Percentiles rank a stretch among this genome's conserved stretches.
Evolutionary conservation across 225 moss, liverwort and hornwort species (phyloP).

Genomic region (Sphagnum contortum): DNA sequence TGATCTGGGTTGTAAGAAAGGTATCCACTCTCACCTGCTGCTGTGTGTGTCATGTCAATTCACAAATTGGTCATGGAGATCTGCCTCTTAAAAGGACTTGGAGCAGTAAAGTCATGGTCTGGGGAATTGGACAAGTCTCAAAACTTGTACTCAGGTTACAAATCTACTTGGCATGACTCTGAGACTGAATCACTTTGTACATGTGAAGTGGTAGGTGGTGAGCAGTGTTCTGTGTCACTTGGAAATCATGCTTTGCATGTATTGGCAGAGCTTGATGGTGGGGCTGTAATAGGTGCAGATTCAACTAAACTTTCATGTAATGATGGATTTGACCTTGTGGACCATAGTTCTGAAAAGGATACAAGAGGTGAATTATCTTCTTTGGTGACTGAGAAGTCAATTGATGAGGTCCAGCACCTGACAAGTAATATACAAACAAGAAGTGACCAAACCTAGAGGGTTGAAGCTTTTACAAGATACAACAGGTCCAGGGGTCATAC

Average conservation of each 20-base stretch:
- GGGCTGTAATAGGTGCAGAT: background rate
- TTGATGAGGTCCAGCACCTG: too few relatives aligned
- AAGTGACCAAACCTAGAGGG: too few relatives aligned
- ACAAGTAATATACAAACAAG: too few relatives aligned
- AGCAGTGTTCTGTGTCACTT: constrained; percentile 35
- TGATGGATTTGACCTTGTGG: too few relatives aligned
- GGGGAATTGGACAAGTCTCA: constrained; percentile 18
- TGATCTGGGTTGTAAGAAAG: background rate
- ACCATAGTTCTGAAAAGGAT: too few relatives aligned
- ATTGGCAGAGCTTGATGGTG: constrained; percentile 5
- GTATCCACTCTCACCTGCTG: background rate
- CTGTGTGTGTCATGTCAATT: constrained; percentile 31
- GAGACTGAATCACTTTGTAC: constrained; percentile 42
- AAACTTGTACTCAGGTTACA: constrained; percentile 40
- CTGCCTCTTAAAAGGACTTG: constrained; percentile 47
- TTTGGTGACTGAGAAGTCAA: too few relatives aligned
- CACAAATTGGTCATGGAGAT: constrained; percentile 41
- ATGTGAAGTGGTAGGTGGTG: constrained; percentile 45
- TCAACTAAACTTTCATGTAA: background rate
- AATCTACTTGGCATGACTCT: constrained; percentile 49
- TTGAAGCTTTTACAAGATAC: too few relatives aligned
- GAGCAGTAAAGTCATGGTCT: constrained; percentile 17
- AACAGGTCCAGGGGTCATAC: background rate
- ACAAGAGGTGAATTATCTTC: too few relatives aligned
- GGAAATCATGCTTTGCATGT: constrained; percentile 29